phyloP scores from a whole-genome alignment of 306 rosid species.

The Lupinus albus region DNA sequence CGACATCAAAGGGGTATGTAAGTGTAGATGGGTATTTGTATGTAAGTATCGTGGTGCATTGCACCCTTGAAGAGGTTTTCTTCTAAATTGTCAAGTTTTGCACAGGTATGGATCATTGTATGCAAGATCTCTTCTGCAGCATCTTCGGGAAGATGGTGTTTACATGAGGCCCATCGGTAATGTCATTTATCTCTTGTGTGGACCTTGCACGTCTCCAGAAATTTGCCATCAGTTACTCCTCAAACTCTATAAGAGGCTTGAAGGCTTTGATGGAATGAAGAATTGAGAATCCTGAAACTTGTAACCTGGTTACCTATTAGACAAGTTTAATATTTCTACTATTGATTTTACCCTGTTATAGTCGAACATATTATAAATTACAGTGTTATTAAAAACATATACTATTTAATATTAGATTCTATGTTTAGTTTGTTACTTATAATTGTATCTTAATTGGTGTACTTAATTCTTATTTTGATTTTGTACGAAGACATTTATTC shows the following conservation, averaged over 20 bases:
- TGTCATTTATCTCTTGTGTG: conserved; percentile 84
- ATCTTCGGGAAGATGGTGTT: conserved; percentile 75
- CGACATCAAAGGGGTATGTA: background rate
- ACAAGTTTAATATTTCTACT: too few species aligned
- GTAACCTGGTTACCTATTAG: too few species aligned
- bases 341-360: too few species aligned
- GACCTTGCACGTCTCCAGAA: conserved; percentile 84
- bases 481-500: too few species aligned
- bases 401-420: too few species aligned
- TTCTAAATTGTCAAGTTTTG: conserved; percentile 31
- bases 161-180: conserved; percentile 86
- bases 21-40: background rate
- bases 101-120: conserved; percentile 76
- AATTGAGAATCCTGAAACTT: too few species aligned
- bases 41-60: background rate
- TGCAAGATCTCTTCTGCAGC: conserved; percentile 74
- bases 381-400: too few species aligned
- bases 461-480: too few species aligned
- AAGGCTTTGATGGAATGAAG: conserved; percentile 41
- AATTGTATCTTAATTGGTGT: too few species aligned
- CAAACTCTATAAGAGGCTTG: conserved; percentile 67
- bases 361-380: too few species aligned
- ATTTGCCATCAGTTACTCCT: conserved; percentile 67
- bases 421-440: too few species aligned
- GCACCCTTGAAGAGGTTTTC: conserved; percentile 21